Evolutionary conservation across 495 filamentous ascomycete genomes (phyloP), one percentile per base, ranked within the genome.

Genomic region (Penicillium tannophilum): DNA sequence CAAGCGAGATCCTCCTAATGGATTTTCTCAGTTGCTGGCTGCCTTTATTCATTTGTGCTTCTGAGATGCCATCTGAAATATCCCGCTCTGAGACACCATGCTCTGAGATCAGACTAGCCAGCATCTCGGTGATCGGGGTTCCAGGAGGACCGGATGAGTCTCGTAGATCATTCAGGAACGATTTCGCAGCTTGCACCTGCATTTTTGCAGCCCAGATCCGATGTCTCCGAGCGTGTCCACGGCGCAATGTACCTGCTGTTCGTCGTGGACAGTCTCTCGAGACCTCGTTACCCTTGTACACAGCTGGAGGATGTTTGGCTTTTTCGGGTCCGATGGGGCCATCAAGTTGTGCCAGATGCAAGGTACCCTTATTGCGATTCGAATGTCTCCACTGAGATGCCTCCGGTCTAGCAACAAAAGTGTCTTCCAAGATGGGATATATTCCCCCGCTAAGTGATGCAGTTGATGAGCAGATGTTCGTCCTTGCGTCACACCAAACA

Each of bases 151-250:
- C 72, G 24, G 63, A 62, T 12, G 69, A 63, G 31, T 62, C 67
- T 8, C 53, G 44, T 3, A 56, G 48, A 28, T 61, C 55, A 24
- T 59, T 24, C 16, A 57, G 23, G 2, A 56, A 33, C 10, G 31
- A 39, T 11, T 56, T 56, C 3, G 52, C 52, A 20, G 67, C 59
- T 43, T 68, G 60, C 8, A 77, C 19, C 46, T 76, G 70, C 72
- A 79, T 73, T 30, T 66, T 62, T 19, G 74, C 69, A 9, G 76
- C 73, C 77, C 77, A 79, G 20, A 59, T 53, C 33, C 69, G 66
- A 48, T 73, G 70, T 46, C 58, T 77, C 3, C 62, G 58, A 33
- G 58, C 55, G 41, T 55, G 16, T n/a, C 16, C 6, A 39, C 26
- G 16, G 7, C 24, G 52, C 19, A 44, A n/a, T 41, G 23, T 31